These are phyloP conservation scores for Medicago arabica DNA, from an alignment of 306 rosid species.

Conservation along the genomic window DNA sequence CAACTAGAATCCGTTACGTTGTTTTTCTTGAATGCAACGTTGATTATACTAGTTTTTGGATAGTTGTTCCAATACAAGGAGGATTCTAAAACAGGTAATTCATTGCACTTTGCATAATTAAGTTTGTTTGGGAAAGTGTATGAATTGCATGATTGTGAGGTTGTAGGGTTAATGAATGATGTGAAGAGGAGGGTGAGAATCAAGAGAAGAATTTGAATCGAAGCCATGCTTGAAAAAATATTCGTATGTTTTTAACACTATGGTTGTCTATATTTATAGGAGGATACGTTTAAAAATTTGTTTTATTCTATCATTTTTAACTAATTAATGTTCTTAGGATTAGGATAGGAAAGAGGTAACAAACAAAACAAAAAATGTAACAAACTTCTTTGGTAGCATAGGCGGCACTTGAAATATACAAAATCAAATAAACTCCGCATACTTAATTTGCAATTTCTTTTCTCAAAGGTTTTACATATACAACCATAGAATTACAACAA, in stretches of 20 bases:
- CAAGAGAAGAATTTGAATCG: background rate
- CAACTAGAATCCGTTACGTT: slow-evolving; percentile 25
- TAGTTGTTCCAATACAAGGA: slow-evolving; percentile 46
- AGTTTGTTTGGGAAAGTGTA: slow-evolving; percentile 16
- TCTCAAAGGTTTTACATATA: background rate
- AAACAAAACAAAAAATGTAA: too few species aligned
- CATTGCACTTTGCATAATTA: slow-evolving; percentile 32
- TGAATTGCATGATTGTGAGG: slow-evolving; percentile 1
- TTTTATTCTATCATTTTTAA: too few species aligned
- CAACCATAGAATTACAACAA: background rate
- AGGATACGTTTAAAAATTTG: too few species aligned
- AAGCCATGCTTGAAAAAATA: slow-evolving; percentile 10
- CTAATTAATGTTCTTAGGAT: too few species aligned
- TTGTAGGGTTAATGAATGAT: background rate
- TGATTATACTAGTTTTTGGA: slow-evolving; percentile 1
- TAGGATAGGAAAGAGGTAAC: too few species aligned
- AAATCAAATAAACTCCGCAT: too few species aligned
- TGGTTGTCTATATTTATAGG: too few species aligned
- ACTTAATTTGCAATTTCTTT: too few species aligned
- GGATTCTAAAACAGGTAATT: slow-evolving; percentile 40
- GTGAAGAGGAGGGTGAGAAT: background rate
- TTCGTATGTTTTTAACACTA: too few species aligned
- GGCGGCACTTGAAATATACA: too few species aligned
- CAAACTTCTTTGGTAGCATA: too few species aligned
- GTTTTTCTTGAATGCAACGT: slow-evolving; percentile 44